Evolutionary conservation across 2,329 filamentous ascomycete genomes (phyloP), one percentile per base, ranked within the genome.

Genomic region (Pyricularia grisea): DNA sequence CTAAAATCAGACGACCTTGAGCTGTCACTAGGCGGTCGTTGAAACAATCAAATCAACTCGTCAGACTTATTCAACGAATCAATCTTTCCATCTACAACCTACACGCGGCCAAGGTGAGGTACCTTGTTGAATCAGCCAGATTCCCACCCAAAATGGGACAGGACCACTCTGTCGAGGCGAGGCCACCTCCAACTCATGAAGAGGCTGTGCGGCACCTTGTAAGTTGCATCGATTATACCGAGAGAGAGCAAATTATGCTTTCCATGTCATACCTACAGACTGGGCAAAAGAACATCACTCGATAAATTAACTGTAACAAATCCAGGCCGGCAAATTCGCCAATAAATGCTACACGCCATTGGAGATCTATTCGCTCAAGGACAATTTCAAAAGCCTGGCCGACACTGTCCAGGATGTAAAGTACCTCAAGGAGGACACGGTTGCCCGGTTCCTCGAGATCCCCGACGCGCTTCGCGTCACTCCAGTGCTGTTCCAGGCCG

Each of bases 321-420:
- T 12, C 25, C 70, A 90, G 88, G 87, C 87, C 72, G 78, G 81
- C 69, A 85, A 80, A 73, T 92, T 93, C 76, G 89, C 87, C 69
- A 84, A 87, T 70, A 89, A 88, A 74, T 91, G 88, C 78, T 92
- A 91, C 78, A 88, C 88, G 0, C 84, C 88, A 1, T 82, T 93
- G 69, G 91, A 93, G 77, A 81, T 92, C 33, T 92, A 91, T 78
- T 91, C 87, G 36, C 87, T 92, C 78, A 89, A 88, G 73, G 87
- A 91, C 75, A 90, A 92, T 74, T 93, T 93, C 80, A 85, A 84
- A 70, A 86, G 83, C 69, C 87, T 93, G 25, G 88, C 90, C 72
- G 90, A 92, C 73, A 78, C 84, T 20, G 83, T 90, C 74, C 86
- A 84, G 66, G 80, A 83, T 63, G 79, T 92, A 65, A 82, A 82